A percentile compares a stretch with the other conserved stretches of the same genome.
Evolutionary conservation across 2,329 filamentous ascomycete species (phyloP).

Genomic region (Penicillium sp.): DNA sequence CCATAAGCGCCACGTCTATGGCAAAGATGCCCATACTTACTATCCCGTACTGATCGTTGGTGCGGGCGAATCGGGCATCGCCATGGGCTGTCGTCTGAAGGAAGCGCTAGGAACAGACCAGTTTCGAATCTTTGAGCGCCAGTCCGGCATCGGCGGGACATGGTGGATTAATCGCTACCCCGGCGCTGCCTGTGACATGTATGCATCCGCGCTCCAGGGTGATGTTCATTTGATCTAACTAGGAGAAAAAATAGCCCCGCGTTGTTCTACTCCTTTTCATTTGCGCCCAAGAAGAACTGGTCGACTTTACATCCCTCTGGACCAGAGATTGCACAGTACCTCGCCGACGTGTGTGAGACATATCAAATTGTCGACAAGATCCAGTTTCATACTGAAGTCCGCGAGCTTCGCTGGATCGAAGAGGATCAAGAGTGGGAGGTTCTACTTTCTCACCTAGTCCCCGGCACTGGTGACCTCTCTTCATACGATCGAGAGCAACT

Average conservation of each 20-base stretch:
- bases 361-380: conserved; percentile 61
- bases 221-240: not conserved
- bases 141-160: conserved; percentile 63
- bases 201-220: conserved; percentile 15
- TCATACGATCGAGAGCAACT: conserved; percentile 51
- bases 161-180: conserved; percentile 68
- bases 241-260: conserved; percentile 50
- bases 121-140: conserved; percentile 63
- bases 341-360: conserved; percentile 57
- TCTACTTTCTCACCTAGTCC: conserved; percentile 53
- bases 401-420: conserved; percentile 56
- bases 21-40: conserved; percentile 48
- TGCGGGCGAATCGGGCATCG: conserved; percentile 65
- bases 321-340: conserved; percentile 56
- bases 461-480: conserved; percentile 59
- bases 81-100: conserved; percentile 62
- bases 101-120: conserved; percentile 62
- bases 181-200: conserved; percentile 61
- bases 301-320: conserved; percentile 54
- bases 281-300: conserved; percentile 58
- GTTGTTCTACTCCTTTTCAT: conserved; percentile 61
- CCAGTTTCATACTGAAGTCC: conserved; percentile 62
- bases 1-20: conserved; percentile 45
- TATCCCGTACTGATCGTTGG: conserved; percentile 62
- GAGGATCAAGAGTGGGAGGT: conserved; percentile 60